Conservation (phyloP, 768 basidiomycete species). For the Thelephora aurantiotincta region DNA sequence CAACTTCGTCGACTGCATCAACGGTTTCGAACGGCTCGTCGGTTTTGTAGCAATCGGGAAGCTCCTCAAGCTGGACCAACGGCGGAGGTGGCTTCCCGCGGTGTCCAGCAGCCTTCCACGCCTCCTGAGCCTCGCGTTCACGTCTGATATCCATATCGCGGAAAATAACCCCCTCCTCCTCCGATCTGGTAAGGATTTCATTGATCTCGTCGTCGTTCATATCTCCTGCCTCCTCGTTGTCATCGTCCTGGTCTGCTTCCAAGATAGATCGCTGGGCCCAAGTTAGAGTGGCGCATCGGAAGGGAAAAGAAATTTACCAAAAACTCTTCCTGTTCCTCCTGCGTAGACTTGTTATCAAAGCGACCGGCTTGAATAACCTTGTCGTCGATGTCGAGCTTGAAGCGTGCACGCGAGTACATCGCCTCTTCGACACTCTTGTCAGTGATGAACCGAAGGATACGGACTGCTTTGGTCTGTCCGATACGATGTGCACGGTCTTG, state of each 20-base stretch:
- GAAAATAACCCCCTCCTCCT: conserved; percentile 67
- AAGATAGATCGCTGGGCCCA: conserved; percentile 65
- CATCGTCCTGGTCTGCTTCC: conserved; percentile 82
- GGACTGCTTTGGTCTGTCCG: conserved; percentile 95
- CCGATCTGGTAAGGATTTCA: conserved; percentile 75
- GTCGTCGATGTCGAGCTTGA: conserved; percentile 96
- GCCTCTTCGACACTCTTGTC: conserved; percentile 98
- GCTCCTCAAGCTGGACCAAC: conserved; percentile 77
- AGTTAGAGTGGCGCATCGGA: conserved; percentile 5
- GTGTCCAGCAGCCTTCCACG: conserved; percentile 62
- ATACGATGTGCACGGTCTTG: conserved; percentile 99
- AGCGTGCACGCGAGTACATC: conserved; percentile 88
- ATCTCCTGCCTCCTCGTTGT: conserved; percentile 80
- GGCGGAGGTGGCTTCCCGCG: conserved; percentile 63
- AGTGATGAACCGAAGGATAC: conserved; percentile 93
- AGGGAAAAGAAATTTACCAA: conserved; percentile 38
- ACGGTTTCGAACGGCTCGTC: conserved; percentile 67
- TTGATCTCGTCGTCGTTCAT: conserved; percentile 95
- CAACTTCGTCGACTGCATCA: conserved; percentile 42
- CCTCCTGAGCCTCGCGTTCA: conserved; percentile 45
- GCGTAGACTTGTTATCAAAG: conserved; percentile 96
- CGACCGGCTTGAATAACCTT: conserved; percentile 99
- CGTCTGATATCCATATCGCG: conserved; percentile 72
- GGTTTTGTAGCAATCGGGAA: conserved; percentile 83
- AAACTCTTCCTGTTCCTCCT: conserved; percentile 94